phyloP scores from a whole-genome alignment of 2,329 filamentous ascomycete species.

The Sclerotinia subarctica region DNA sequence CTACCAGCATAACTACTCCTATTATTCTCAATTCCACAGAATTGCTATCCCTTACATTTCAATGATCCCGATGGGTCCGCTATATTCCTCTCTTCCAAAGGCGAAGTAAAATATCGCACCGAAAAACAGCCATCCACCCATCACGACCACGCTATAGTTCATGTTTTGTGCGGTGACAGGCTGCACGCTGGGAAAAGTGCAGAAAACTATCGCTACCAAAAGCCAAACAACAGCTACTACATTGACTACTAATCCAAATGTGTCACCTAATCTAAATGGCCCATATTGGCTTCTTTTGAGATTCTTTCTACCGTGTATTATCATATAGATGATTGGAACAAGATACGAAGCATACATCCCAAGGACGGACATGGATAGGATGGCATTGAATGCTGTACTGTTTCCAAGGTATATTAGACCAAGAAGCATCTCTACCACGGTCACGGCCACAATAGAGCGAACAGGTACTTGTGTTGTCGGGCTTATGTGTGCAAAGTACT shows the following conservation, averaged over 20 bases:
- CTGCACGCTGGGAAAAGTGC: slow-evolving; percentile 44
- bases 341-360: slow-evolving; percentile 46
- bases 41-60: neutral
- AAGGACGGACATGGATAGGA: slow-evolving; percentile 46
- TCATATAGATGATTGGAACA: slow-evolving; percentile 42
- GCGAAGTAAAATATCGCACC: slow-evolving; percentile 40
- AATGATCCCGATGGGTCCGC: slow-evolving; percentile 27
- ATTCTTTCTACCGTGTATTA: slow-evolving; percentile 40
- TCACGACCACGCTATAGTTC: slow-evolving; percentile 47
- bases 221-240: slow-evolving; percentile 46
- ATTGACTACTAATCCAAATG: slow-evolving; percentile 41
- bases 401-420: slow-evolving; percentile 48
- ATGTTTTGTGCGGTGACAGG: slow-evolving; percentile 45
- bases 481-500: slow-evolving; percentile 41
- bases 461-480: slow-evolving; percentile 39
- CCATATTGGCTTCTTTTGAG: slow-evolving; percentile 30
- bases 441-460: slow-evolving; percentile 42
- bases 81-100: slow-evolving; percentile 33
- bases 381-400: slow-evolving; percentile 47
- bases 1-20: neutral
- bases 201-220: slow-evolving; percentile 45
- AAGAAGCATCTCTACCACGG: slow-evolving; percentile 45
- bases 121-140: slow-evolving; percentile 42
- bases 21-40: neutral
- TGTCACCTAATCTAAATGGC: slow-evolving; percentile 37